phyloP scores from a whole-genome alignment of 306 rosid genomes.

The Purshia tridentata region DNA sequence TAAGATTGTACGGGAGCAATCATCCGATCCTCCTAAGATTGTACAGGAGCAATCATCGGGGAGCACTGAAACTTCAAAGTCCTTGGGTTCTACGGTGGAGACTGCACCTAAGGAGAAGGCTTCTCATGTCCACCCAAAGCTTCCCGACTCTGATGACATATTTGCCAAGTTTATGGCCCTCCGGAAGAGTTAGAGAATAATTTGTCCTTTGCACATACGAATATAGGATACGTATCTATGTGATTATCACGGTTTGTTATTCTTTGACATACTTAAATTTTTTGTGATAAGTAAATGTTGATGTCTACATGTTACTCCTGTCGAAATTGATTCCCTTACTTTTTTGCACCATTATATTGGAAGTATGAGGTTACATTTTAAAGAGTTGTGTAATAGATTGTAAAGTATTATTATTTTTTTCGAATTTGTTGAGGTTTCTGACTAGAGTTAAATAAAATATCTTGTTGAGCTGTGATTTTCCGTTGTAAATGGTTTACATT shows the following conservation, averaged over 20 bases:
- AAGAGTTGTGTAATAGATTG: background rate
- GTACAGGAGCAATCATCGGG: slow-evolving; percentile 30
- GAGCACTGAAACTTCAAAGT: slow-evolving; percentile 34
- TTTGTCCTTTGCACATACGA: slow-evolving; percentile 21
- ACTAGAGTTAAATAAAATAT: background rate
- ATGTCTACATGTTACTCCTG: slow-evolving; percentile 10
- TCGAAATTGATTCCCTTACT: background rate
- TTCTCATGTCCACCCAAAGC: slow-evolving; percentile 82
- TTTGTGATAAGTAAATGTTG: slow-evolving; percentile 16
- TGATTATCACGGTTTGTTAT: slow-evolving; percentile 19
- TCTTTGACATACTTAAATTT: slow-evolving; percentile 22
- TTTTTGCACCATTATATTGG: background rate
- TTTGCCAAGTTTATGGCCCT: slow-evolving; percentile 70
- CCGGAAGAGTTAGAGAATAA: slow-evolving; percentile 46
- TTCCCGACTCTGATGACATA: slow-evolving; percentile 74
- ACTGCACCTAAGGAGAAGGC: slow-evolving; percentile 41
- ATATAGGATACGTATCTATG: slow-evolving; percentile 23
- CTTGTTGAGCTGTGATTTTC: background rate
- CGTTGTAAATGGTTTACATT: background rate
- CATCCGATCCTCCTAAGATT: slow-evolving; percentile 30
- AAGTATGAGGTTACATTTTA: slow-evolving; percentile 2
- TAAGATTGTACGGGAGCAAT: slow-evolving; percentile 12
- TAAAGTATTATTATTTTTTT: background rate
- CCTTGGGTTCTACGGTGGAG: slow-evolving; percentile 28
- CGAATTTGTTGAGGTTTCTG: background rate